phyloP scores from a whole-genome alignment of 2,329 filamentous ascomycete genomes.

The Taxawa tesnikishii region DNA sequence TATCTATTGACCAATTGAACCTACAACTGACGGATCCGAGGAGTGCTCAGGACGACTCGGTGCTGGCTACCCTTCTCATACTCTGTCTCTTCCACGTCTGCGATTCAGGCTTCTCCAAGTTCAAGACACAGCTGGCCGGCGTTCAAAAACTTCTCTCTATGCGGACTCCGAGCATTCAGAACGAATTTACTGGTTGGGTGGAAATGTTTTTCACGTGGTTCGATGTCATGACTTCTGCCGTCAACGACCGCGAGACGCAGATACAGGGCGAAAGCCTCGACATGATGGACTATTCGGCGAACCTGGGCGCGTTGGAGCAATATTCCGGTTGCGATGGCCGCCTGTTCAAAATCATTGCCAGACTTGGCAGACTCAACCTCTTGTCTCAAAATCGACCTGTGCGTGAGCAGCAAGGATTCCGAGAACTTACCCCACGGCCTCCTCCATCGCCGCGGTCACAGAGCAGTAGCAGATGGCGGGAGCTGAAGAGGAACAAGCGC shows the following conservation, averaged over 20 bases:
- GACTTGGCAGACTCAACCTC: conserved; percentile 73
- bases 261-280: conserved; percentile 52
- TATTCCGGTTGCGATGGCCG: conserved; percentile 76
- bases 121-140: conserved; percentile 84
- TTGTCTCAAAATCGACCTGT: conserved; percentile 56
- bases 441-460: conserved; percentile 17
- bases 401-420: conserved; percentile 10
- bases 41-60: conserved; percentile 70
- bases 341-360: conserved; percentile 75
- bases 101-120: conserved; percentile 84
- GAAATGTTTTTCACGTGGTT: conserved; percentile 90
- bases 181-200: conserved; percentile 72
- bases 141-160: conserved; percentile 81
- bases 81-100: conserved; percentile 89
- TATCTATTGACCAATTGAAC: conserved; percentile 74
- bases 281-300: conserved; percentile 49
- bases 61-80: conserved; percentile 75
- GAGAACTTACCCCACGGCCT: conserved; percentile 17
- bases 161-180: conserved; percentile 49
- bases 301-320: conserved; percentile 69
- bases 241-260: conserved; percentile 84
- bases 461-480: neutral
- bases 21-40: conserved; percentile 65
- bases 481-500: conserved; percentile 2
- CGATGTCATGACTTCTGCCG: conserved; percentile 80